Base-by-base conservation (phyloP, 2,329 filamentous ascomycete genomes). In the Daldinia sp. region DNA sequence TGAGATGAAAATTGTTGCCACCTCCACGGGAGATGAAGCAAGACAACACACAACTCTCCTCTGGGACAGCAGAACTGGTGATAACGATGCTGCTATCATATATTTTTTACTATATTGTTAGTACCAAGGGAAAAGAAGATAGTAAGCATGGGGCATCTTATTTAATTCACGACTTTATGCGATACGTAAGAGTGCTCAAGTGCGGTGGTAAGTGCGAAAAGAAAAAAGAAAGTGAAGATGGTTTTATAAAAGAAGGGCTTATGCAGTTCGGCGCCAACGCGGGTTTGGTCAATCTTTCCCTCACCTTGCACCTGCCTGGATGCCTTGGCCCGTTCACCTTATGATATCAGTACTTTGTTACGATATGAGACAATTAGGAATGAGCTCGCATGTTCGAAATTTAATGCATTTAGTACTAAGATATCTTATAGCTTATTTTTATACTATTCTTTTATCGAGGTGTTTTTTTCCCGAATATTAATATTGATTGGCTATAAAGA, bases 311-410 rank as follows among this genome's bases (percentile, higher is more conserved):
- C 13, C 27, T 45, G 21, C 39, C 21, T 45, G n/a, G n/a, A n/a
- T n/a, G n/a, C n/a, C n/a, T n/a, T n/a, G 45, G 45, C 27, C 45
- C 45, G 45, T 48, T 30, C 45, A 48, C 45, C 25, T 48, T 30
- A 21, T 29, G 45, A 45, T 45, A 45, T 45, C 13, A 45, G 21
- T 45, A 45, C 17, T 27, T n/a, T 45, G 39, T 45, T 45, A 27
- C 27, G 39, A 48, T 48, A 29, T 48, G 45, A 48, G 45, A 48
- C 25, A 48, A 48, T 30, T 48, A 48, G 45, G 45, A 48, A 48
- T 48, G 45, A 48, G 27, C 25, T 30, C 45, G 27, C 45, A 48
- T 48, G 45, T 27, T 48, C 27, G 3, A 21, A 45, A 45, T 45
- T 45, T 45, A 45, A 45, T 45, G 39, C 39, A 48, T 48, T 29